Evolutionary conservation across 768 basidiomycete genomes (phyloP).

Genomic region (Russula compacta): DNA sequence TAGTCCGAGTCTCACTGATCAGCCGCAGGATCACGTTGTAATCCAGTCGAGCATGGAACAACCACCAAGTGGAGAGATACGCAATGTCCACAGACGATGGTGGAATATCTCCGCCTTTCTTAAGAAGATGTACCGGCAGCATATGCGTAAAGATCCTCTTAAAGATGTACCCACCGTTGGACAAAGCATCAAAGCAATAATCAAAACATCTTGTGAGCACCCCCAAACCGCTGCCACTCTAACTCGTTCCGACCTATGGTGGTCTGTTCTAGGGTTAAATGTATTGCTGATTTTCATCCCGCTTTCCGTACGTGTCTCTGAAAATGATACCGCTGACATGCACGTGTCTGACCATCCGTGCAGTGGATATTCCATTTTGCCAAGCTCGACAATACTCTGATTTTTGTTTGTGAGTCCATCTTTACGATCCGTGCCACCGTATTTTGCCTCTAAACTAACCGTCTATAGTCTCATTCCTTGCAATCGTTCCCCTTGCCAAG

Average conservation of each 20-base stretch:
- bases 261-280: conserved; percentile 46
- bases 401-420: conserved; percentile 59
- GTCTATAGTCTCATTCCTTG: conserved; percentile 56
- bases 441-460: not conserved
- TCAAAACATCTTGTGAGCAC: conserved; percentile 48
- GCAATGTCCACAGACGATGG: not conserved
- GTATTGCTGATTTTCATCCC: conserved; percentile 65
- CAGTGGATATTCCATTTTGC: conserved; percentile 72
- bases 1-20: not conserved
- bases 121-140: not conserved
- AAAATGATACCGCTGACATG: not conserved
- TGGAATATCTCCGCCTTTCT: not conserved
- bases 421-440: not conserved
- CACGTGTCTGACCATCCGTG: conserved; percentile 1
- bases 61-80: no score
- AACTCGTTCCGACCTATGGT: not conserved
- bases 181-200: conserved; percentile 43
- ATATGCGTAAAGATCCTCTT: conserved; percentile 24
- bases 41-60: not conserved
- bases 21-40: not conserved
- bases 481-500: conserved; percentile 81
- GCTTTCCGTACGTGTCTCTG: conserved; percentile 40
- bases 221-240: not conserved
- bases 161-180: conserved; percentile 37
- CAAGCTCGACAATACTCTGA: conserved; percentile 42